phyloP scores from a whole-genome alignment of 2,329 filamentous ascomycete genomes.

The Podosphaera xanthii region DNA sequence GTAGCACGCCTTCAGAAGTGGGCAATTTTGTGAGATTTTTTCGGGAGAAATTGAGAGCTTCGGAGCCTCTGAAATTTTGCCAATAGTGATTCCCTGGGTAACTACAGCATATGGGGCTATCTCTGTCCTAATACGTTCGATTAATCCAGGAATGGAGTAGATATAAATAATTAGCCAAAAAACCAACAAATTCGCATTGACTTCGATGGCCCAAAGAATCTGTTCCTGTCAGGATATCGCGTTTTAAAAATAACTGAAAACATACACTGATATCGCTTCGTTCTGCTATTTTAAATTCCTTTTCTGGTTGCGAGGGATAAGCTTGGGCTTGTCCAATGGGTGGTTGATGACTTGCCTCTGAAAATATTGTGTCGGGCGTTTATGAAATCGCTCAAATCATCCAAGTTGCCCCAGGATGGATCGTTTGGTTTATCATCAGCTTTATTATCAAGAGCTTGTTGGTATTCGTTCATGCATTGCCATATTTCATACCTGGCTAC shows the following conservation, averaged over 20 bases:
- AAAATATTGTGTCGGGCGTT: constrained; percentile 20
- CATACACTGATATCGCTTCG: constrained; percentile 22
- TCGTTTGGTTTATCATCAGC: constrained; percentile 20
- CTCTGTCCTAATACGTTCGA: constrained; percentile 22
- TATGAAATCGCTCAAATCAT: constrained; percentile 24
- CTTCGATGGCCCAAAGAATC: constrained; percentile 30
- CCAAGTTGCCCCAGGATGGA: constrained; percentile 23
- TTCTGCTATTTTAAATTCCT: constrained; percentile 17
- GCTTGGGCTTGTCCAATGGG: not conserved
- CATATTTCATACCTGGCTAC: constrained; percentile 22
- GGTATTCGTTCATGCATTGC: constrained; percentile 19
- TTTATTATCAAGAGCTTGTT: constrained; percentile 20
- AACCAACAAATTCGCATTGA: constrained; percentile 27
- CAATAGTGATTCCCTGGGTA: constrained; percentile 13
- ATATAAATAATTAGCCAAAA: constrained; percentile 28
- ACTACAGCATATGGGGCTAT: constrained; percentile 21
- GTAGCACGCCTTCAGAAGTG: constrained; percentile 22
- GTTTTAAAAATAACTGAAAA: not conserved
- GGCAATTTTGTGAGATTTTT: constrained; percentile 21
- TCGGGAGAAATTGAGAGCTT: constrained; percentile 20
- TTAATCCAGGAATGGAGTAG: constrained; percentile 19
- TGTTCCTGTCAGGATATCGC: constrained; percentile 1
- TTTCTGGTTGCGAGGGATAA: constrained; percentile 5
- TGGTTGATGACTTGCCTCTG: constrained; percentile 13
- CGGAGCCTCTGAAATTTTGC: constrained; percentile 14